Evolutionary conservation across 2,329 filamentous ascomycete genomes (phyloP), one percentile per base, ranked within the genome.

Genomic region (Exserohilum rostratum): DNA sequence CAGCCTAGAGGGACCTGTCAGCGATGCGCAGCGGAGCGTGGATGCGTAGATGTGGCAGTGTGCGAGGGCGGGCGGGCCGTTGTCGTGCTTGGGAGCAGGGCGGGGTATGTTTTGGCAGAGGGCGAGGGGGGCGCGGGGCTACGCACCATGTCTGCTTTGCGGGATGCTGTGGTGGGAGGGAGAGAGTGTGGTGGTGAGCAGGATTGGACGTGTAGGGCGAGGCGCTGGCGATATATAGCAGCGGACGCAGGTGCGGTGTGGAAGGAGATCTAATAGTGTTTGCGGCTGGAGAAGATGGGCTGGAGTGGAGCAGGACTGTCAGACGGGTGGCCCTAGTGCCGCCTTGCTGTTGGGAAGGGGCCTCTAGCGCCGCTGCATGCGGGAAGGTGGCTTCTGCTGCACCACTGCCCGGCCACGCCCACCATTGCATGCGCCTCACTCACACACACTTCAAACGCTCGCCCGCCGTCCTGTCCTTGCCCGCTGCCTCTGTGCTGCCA

Each of bases 1-100:
- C 95, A 79, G 93, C 93, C 93, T 98, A 78, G 54, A 45, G 30
- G 22, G 50, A 43, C 9, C 7, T 35, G 70, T 76, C 55, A 75
- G 73, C 48, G 57, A 30, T 43, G 47, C 53, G 58, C 53, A 27
- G 30, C 6, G 40, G 43, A 18, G 40, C 46, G 44, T 48, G 37
- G 53, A 34, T 57, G 47, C 53, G n/a, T 25, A 22, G 7, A 22
- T 50, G 49, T 53, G 53, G 48, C 56, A 52, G 53, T 38, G 46
- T 31, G 42, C 39, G 56, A 51, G 48, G 51, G 58, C 53, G 64
- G 58, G 68, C 61, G 65, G 65, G 68, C 22, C 7, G 22, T 7
- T 25, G 22, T 53, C 58, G 61, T 60, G 50, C 62, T 55, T 50
- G 56, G 68, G 71, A 66, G 51, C 60, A 70, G 64, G 68, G 72